Evolutionary conservation across 495 filamentous ascomycete genomes (phyloP), one percentile per base, ranked within the genome.

Genomic region (Xylaria grammica): DNA sequence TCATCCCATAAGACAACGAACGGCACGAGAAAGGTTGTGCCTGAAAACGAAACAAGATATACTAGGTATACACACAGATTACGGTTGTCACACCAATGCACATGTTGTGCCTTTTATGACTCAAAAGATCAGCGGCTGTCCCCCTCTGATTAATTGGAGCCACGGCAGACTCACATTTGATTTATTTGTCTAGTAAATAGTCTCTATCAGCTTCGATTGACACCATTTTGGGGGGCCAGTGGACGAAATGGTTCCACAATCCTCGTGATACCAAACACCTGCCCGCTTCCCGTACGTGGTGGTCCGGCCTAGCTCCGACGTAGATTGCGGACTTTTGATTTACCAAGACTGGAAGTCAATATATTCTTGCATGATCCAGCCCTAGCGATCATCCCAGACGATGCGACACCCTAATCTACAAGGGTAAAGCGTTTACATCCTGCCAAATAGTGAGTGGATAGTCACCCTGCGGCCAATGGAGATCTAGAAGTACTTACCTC

Each of bases 401-500:
- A 13, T 38, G 34, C n/a, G 27, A 42, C 60, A 27, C 36, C 17
- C 9, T 38, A 27, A n/a, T 50, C 20, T 30, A 32, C 36, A 42
- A 26, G 4, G 3, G 19, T 44, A 58, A 32, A 22, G 19, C 15
- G 24, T 58, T 64, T 58, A 64, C 62, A 64, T 64, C 45, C 62
- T 64, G 53, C 8, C 1, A 51, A 27, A 51, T 9, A 19, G 51
- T 63, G 32, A 64, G 52, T 30, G 5, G 0, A 44, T 42, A 29
- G 17, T 17, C 10, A 29, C 13, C 22, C 4, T 30, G 11, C 10
- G 26, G 1, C 26, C 20, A 17, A 27, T 26, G 22, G 26, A 5
- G 4, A 19, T 27, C 9, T 36, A 3, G 4, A n/a, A 48, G 29
- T 52, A 24, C 78, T 65, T 70, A 78, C 84, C 92, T 84, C 62